Evolutionary conservation across 148 eudicot species (phyloP), one percentile per base, ranked within the genome.

Genomic region (Cornus kousa): DNA sequence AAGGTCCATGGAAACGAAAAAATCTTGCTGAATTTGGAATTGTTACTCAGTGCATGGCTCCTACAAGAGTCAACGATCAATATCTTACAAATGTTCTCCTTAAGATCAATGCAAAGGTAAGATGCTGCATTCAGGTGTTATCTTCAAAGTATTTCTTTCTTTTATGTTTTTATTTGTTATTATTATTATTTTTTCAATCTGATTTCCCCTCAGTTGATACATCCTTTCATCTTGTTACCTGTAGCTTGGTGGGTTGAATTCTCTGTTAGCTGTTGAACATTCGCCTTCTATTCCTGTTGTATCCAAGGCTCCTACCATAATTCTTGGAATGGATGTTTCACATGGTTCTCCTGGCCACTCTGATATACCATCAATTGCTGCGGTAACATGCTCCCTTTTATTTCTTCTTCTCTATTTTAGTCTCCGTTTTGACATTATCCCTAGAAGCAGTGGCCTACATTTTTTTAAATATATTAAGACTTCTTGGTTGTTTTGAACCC

Each of bases 1-100:
- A 43, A 95, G 98, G 98, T 68, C 98, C 98, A 4, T 95, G 98
- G 98, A 95, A 95, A 75, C 84, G 86, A 77, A 95, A 93, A 87
- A 85, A 85, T 77, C 84, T 95, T 35, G 88, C 98, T 3, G 93
- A 93, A 7, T 91, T 73, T 78, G 98, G 97, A 57, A 91, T 95
- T 77, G 97, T 89, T 9, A 95, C 97, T 9, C 97, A 95, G 74
- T 95, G 98, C 82, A 87, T 93, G 68, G 89, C 98, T 53, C 97
- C 98, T 46, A 84, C 76, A 2, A 88, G 90, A 77, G 90, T 95
- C 73, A 95, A 93, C 71, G 98, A 95, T 77, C 98, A 95, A 46
- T 95, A 95, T 83, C 83, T 95, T 16, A 93, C 98, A 0, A 95
- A 95, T 83, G 83, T 89, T 39, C 85, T 95, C 12, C 87, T 95